phyloP scores from a whole-genome alignment of 1,284 basidiomycete genomes.

The Puccinia hordei region DNA sequence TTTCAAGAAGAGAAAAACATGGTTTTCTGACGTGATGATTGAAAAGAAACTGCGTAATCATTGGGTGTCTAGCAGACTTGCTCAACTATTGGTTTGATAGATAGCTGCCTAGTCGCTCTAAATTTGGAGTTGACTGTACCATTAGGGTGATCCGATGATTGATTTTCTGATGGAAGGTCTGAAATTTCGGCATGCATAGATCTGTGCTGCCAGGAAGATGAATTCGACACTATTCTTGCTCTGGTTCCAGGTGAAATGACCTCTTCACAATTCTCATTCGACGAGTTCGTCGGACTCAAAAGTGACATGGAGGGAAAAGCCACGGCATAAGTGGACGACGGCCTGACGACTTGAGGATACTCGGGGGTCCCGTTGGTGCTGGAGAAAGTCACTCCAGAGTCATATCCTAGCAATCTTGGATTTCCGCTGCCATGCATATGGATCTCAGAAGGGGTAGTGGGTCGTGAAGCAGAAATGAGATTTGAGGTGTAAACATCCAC shows the following conservation, averaged over 20 bases:
- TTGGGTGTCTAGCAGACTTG: neutral
- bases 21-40: no score
- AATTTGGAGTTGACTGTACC: neutral
- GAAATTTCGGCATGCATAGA: constrained; percentile 8
- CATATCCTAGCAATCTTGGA: no score
- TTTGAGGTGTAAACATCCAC: neutral
- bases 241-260: neutral
- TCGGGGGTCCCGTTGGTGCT: neutral
- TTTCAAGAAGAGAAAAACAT: no score
- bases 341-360: neutral
- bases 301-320: neutral
- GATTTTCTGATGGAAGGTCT: neutral
- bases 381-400: neutral
- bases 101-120: neutral
- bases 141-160: no score
- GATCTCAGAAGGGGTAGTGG: neutral
- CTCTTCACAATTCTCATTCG: neutral
- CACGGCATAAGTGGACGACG: neutral
- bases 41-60: neutral
- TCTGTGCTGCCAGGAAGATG: neutral
- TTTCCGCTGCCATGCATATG: neutral
- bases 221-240: constrained; percentile 8
- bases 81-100: neutral
- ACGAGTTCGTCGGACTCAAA: neutral
- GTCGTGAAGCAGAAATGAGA: no score